Conservation (phyloP, 139 green algal genomes). For the Chlamydomonas urium region DNA sequence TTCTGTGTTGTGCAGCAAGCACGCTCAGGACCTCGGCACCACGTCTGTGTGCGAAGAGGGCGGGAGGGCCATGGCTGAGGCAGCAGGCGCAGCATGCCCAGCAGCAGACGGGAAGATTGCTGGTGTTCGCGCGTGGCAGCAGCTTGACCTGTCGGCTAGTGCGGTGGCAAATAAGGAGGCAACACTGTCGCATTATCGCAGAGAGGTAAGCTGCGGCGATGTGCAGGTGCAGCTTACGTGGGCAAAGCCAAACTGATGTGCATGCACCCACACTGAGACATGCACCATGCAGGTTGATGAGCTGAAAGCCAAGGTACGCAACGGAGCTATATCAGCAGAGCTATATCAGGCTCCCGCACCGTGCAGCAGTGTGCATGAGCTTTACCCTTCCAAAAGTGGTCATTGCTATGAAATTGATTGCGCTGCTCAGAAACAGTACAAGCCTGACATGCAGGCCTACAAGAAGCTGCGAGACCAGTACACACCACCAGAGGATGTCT, state of each 20-base stretch:
- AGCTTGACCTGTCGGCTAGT: neutral
- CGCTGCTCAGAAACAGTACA: neutral
- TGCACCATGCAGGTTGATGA: neutral
- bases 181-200: neutral
- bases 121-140: no score
- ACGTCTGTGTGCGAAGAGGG: no score
- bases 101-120: no score
- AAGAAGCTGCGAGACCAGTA: neutral
- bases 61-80: no score
- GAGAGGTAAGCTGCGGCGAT: neutral
- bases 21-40: no score
- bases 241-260: neutral
- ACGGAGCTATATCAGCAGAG: neutral
- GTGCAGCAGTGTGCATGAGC: neutral
- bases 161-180: neutral
- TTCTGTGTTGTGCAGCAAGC: no score
- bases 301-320: neutral
- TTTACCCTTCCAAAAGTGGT: neutral
- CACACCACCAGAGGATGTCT: neutral
- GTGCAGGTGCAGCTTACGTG: neutral
- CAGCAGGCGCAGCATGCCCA: no score
- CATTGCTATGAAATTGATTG: neutral
- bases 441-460: slow-evolving; percentile 12
- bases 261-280: neutral
- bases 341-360: neutral